Conservation (phyloP, 768 basidiomycete genomes). For the Russula ochroleuca region DNA sequence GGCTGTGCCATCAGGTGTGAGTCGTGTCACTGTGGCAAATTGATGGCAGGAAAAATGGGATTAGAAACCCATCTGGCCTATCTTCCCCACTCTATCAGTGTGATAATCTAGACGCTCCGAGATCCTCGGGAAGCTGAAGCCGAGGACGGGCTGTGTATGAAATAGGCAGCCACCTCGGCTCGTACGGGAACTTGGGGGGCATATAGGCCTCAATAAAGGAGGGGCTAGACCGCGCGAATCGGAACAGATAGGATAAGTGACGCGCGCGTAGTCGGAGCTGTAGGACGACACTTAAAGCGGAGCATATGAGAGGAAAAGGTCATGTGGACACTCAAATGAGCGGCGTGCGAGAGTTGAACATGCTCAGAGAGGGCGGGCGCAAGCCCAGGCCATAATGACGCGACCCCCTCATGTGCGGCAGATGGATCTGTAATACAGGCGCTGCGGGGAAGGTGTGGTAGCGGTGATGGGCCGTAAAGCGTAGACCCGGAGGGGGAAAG, state of each 20-base stretch:
- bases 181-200: background rate
- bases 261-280: conserved; percentile 13
- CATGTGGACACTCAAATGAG: conserved; percentile 21
- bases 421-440: conserved; percentile 12
- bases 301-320: conserved; percentile 3
- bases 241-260: conserved; percentile 1
- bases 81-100: background rate
- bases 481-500: background rate
- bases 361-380: conserved; percentile 17
- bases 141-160: background rate
- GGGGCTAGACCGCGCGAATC: conserved; percentile 15
- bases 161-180: background rate
- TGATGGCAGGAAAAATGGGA: background rate
- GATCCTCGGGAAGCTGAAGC: conserved; percentile 18
- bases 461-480: conserved; percentile 9
- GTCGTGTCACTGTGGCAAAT: background rate
- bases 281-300: background rate
- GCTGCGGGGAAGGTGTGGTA: conserved; percentile 23
- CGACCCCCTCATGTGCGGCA: background rate
- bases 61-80: conserved; percentile 8
- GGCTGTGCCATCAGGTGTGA: background rate
- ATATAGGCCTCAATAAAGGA: background rate
- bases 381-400: conserved; percentile 24
- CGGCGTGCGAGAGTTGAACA: conserved; percentile 17
- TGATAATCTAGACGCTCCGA: conserved; percentile 15